Percentiles rank a stretch among this genome's conserved stretches.
Evolutionary conservation across 257 asterid genomes (phyloP).

Genomic region (Plantago elongata): DNA sequence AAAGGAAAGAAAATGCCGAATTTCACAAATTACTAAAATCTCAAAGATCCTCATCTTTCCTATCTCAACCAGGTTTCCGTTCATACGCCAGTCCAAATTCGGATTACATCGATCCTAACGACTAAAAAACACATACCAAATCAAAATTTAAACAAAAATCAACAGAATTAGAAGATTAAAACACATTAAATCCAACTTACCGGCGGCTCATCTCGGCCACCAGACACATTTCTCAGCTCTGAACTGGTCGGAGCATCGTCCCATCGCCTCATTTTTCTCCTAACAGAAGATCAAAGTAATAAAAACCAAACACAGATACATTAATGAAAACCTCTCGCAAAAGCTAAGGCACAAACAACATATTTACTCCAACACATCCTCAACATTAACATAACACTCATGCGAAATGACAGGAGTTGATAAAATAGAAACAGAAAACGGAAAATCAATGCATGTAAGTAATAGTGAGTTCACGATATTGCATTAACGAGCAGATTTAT

Average conservation of each 20-base stretch:
- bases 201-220: slow-evolving; percentile 34
- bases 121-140: background rate
- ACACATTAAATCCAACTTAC: slow-evolving; percentile 26
- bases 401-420: background rate
- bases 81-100: background rate
- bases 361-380: no score
- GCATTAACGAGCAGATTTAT: slow-evolving; percentile 16
- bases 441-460: slow-evolving; percentile 22
- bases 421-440: background rate
- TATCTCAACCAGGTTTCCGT: background rate
- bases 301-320: background rate
- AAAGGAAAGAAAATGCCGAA: background rate
- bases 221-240: slow-evolving; percentile 31
- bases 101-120: no score
- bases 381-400: no score
- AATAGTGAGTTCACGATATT: slow-evolving; percentile 9
- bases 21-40: background rate
- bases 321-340: no score
- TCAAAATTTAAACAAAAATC: background rate
- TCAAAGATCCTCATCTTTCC: background rate
- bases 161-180: no score
- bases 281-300: slow-evolving; percentile 8
- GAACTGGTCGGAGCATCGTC: slow-evolving; percentile 66
- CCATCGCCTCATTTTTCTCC: slow-evolving; percentile 39
- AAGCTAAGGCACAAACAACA: no score